These are phyloP conservation scores for Zygoascus ofunaensis DNA, from an alignment of 805 yeast species.

Conservation along the genomic window DNA sequence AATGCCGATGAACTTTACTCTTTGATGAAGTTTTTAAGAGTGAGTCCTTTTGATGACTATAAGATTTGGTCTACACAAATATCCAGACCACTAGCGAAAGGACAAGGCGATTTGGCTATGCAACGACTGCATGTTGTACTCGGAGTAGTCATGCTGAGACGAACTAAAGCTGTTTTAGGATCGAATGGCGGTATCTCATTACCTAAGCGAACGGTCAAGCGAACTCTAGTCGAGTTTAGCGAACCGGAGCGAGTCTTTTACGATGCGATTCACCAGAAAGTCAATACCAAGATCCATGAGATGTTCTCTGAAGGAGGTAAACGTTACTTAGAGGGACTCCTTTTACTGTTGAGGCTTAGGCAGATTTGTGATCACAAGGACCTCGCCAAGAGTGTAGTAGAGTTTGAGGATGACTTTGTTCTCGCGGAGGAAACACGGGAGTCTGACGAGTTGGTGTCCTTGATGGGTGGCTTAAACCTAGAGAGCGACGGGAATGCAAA, in stretches of 20 bases:
- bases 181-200: conserved; percentile 16
- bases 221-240: conserved; percentile 20
- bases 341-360: conserved; percentile 29
- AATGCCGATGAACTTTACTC: conserved; percentile 45
- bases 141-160: conserved; percentile 34
- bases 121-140: conserved; percentile 24
- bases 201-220: conserved; percentile 20
- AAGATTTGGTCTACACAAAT: conserved; percentile 22
- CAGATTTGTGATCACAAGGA: conserved; percentile 30
- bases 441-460: conserved; percentile 23
- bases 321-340: conserved; percentile 22
- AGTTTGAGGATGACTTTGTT: conserved; percentile 17
- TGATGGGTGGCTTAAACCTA: conserved; percentile 20
- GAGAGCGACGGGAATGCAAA: conserved; percentile 4
- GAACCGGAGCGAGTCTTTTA: conserved; percentile 25
- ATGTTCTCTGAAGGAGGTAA: conserved; percentile 31
- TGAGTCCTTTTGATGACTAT: conserved; percentile 21
- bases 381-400: conserved; percentile 6
- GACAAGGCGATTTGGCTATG: conserved; percentile 18
- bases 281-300: conserved; percentile 9
- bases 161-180: conserved; percentile 35
- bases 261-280: conserved; percentile 17
- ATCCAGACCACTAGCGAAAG: conserved; percentile 19
- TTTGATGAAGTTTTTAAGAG: conserved; percentile 34
- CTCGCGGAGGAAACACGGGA: conserved; percentile 6